Conservation (phyloP, 371 early-diverging fungal species). For the Catenaria anguillulae region DNA sequence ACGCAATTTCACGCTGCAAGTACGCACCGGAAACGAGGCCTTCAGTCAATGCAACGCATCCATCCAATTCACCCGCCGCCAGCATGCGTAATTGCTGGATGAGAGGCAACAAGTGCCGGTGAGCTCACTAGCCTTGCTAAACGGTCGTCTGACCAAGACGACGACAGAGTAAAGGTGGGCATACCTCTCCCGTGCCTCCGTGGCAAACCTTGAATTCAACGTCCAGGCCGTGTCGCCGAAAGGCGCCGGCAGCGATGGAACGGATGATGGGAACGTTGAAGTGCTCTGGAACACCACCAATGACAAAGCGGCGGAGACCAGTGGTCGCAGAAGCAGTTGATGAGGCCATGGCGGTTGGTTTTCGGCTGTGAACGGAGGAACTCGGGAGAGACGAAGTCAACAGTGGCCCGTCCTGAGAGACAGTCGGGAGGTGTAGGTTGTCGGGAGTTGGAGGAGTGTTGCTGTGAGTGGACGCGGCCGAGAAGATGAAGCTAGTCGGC, state of each 20-base stretch:
- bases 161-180: too few relatives aligned
- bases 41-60: conserved; percentile 4
- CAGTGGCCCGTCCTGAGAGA: too few relatives aligned
- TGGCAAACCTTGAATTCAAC: conserved; percentile 2
- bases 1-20: too few relatives aligned
- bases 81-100: not conserved
- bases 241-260: not conserved
- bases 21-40: not conserved
- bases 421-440: too few relatives aligned
- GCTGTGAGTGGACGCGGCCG: too few relatives aligned
- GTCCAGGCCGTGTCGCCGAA: conserved; percentile 2
- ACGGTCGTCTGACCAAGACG: not conserved
- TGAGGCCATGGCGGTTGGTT: too few relatives aligned
- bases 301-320: not conserved
- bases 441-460: too few relatives aligned
- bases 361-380: too few relatives aligned
- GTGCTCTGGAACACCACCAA: conserved; percentile 10
- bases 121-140: not conserved
- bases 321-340: not conserved
- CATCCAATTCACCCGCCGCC: not conserved
- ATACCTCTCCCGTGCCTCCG: conserved; percentile 7
- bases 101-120: not conserved
- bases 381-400: too few relatives aligned
- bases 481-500: too few relatives aligned
- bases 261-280: conserved; percentile 4